Evolutionary conservation across 1,284 basidiomycete species (phyloP).

Genomic region (Thelephora terrestris): DNA sequence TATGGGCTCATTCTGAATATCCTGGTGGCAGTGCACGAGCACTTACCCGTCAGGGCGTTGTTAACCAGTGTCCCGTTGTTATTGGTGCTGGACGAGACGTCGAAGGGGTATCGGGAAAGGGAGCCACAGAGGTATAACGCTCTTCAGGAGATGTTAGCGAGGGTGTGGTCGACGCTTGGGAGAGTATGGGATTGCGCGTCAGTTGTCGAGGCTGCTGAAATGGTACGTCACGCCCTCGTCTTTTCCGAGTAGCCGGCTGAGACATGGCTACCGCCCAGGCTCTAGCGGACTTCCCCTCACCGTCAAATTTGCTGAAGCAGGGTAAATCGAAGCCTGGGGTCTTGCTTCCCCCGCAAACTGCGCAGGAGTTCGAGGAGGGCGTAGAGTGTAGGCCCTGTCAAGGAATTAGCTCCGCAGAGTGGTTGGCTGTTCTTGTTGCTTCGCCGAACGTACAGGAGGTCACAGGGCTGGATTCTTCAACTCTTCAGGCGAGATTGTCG

Average conservation of each 20-base stretch:
- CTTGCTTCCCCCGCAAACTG: slow-evolving; percentile 26
- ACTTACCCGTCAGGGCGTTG: slow-evolving; percentile 64
- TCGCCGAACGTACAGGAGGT: slow-evolving; percentile 47
- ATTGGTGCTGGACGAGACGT: slow-evolving; percentile 54
- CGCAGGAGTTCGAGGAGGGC: slow-evolving; percentile 20
- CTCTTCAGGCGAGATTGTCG: slow-evolving; percentile 43
- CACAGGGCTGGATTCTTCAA: slow-evolving; percentile 50
- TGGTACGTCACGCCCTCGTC: slow-evolving; percentile 30
- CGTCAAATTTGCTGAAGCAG: slow-evolving; percentile 11
- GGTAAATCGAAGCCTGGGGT: slow-evolving; percentile 22
- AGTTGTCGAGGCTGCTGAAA: slow-evolving; percentile 43
- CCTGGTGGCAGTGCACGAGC: slow-evolving; percentile 57
- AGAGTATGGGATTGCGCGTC: slow-evolving; percentile 59
- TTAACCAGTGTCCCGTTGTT: slow-evolving; percentile 82
- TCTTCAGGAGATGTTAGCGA: slow-evolving; percentile 56
- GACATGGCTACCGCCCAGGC: slow-evolving; percentile 5
- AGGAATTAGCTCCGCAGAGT: slow-evolving; percentile 36
- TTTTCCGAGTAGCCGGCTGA: slow-evolving; percentile 1
- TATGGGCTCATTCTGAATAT: slow-evolving; percentile 69
- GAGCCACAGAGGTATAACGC: slow-evolving; percentile 40
- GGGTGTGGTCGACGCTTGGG: slow-evolving; percentile 61
- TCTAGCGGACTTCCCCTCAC: slow-evolving; percentile 10
- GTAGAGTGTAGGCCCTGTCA: too few species aligned
- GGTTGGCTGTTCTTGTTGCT: slow-evolving; percentile 42
- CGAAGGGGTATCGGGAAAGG: background rate